These are phyloP conservation scores for Phylloporus sp. DNA, from an alignment of 768 basidiomycete species.

Conservation along the genomic window DNA sequence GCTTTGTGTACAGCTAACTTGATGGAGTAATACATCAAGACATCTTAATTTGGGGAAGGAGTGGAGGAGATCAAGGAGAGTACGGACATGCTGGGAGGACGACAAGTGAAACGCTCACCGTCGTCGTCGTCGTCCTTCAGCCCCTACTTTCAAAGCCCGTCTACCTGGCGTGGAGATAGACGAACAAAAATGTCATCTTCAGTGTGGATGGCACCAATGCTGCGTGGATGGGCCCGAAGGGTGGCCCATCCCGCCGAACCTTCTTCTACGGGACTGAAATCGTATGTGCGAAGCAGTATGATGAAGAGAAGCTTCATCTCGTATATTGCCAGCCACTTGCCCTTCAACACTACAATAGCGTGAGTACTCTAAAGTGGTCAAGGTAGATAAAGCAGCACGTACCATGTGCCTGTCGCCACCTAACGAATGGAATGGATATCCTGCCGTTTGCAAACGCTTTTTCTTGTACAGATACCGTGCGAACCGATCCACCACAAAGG, in stretches of 20 bases:
- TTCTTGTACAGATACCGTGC: conserved; percentile 8
- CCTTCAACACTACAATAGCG: conserved; percentile 18
- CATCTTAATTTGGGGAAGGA: too few species aligned
- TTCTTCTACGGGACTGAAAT: too few species aligned
- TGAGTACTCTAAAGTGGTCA: not conserved
- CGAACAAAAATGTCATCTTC: conserved; percentile 12
- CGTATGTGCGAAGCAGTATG: too few species aligned
- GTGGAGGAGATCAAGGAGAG: too few species aligned
- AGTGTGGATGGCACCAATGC: conserved; percentile 11
- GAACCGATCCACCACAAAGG: conserved; percentile 20
- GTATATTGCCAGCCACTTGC: conserved; percentile 22
- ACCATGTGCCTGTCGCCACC: conserved; percentile 18
- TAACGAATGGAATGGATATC: conserved; percentile 10
- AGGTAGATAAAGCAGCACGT: not conserved
- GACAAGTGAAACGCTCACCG: too few species aligned
- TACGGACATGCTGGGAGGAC: too few species aligned
- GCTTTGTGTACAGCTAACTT: too few species aligned
- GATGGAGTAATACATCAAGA: too few species aligned
- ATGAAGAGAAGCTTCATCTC: conserved; percentile 23
- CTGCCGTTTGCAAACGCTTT: conserved; percentile 12
- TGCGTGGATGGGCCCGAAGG: too few species aligned
- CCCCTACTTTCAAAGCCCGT: not conserved
- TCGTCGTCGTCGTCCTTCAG: too few species aligned
- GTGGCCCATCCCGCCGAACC: too few species aligned
- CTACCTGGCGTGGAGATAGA: conserved; percentile 1